phyloP scores from a whole-genome alignment of 495 filamentous ascomycete species.

The Aspergillus cavernicola region DNA sequence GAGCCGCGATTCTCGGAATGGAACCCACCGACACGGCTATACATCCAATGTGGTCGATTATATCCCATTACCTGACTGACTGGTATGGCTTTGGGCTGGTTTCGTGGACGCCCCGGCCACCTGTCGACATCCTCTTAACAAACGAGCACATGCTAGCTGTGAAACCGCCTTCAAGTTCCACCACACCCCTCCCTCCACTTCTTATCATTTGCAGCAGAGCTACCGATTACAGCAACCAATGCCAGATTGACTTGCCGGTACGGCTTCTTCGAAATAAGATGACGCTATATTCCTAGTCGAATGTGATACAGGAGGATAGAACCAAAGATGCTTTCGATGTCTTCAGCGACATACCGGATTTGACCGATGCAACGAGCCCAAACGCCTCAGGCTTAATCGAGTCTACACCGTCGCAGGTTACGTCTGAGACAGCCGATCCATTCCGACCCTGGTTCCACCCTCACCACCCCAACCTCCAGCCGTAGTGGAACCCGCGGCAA shows the following conservation, averaged over 20 bases:
- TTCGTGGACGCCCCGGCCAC: constrained; percentile 26
- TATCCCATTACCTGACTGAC: constrained; percentile 33
- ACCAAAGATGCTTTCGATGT: not conserved
- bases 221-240: constrained; percentile 27
- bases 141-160: constrained; percentile 33
- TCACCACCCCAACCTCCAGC: constrained; percentile 3
- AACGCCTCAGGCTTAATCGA: constrained; percentile 4
- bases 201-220: constrained; percentile 37
- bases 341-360: constrained; percentile 8
- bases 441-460: constrained; percentile 6
- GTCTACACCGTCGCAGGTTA: constrained; percentile 11
- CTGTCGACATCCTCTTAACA: constrained; percentile 40
- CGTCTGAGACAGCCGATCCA: constrained; percentile 1
- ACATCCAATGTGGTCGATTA: constrained; percentile 20
- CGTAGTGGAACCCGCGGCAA: constrained; percentile 5
- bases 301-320: not conserved
- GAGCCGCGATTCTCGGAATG: constrained; percentile 32
- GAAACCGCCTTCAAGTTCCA: constrained; percentile 12
- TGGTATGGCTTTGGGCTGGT: constrained; percentile 46
- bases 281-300: not conserved
- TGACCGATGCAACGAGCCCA: constrained; percentile 11
- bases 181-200: constrained; percentile 26
- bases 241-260: constrained; percentile 14
- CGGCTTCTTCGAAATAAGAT: not conserved
- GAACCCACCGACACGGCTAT: constrained; percentile 16